Evolutionary conservation across 2,329 filamentous ascomycete species (phyloP), one percentile per base, ranked within the genome.

Genomic region (Sphaerulina vaccinii): DNA sequence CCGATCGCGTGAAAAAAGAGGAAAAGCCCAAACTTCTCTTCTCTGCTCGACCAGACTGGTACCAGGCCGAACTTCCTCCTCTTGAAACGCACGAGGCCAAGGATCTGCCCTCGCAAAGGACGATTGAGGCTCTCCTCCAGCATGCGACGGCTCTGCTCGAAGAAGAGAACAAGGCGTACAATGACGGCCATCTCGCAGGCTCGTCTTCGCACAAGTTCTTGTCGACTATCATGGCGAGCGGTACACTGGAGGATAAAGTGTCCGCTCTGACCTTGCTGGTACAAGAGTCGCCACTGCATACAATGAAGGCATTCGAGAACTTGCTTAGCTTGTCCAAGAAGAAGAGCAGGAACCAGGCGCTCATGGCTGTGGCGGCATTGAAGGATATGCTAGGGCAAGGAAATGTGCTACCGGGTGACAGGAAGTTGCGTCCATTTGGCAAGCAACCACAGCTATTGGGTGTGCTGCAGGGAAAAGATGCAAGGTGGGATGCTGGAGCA

Each of bases 261-360:
- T 99, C 93, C 2, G 95, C 93, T 3, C 77, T 99, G 65, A 99
- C 93, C 3, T 78, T 99, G 61, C 87, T 93, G 50, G 85, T 96
- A 10, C 95, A 99, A 74, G 93, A 99, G 71, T 97, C 95, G 7
- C 93, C 93, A 15, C 75, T 97, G 45, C 93, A 99, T 71, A 97
- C 91, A 56, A 85, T 84, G 57, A 92, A 93, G 66, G 87, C 91
- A 0, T 84, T 97, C 56, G 92, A 97, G 62, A 89, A 83, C 56
- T 76, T 99, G 40, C 77, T 97, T 59, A 81, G 75, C 1, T 74
- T 99, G 37, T 90, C 91, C n/a, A 86, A 84, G 65, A 99, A 99
- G 74, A 89, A 90, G 71, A 97, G 89, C 68, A 87, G 95, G 69
- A 88, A 88, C 18, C 91, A 96, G 68, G 92, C 93, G 6, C 84